Percentiles rank a stretch among this genome's conserved stretches.
Conservation (phyloP, 1,284 basidiomycete species). For the Cryptococcus jaspeensis region DNA sequence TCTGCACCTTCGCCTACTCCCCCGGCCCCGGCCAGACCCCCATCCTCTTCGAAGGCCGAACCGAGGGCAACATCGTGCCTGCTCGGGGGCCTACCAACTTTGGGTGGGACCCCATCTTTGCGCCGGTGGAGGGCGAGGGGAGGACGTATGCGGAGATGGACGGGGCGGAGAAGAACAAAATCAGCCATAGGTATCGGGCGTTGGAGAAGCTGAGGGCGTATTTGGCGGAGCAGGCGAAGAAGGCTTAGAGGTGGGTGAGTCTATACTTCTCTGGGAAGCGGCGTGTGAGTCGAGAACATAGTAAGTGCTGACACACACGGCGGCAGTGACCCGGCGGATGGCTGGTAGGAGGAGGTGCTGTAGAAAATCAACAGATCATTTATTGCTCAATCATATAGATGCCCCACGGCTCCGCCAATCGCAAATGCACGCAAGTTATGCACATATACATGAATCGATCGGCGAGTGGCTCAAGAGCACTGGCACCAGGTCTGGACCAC, state of each 20-base stretch:
- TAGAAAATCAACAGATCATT: background rate
- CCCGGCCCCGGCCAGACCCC: conserved; percentile 72
- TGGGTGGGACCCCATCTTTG: conserved; percentile 93
- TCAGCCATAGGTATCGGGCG: conserved; percentile 88
- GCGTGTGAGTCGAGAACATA: background rate
- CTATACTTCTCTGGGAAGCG: too few relatives aligned
- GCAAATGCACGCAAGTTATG: too few relatives aligned
- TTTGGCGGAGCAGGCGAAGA: conserved; percentile 51
- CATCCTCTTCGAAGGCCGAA: conserved; percentile 87
- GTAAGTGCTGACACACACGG: too few relatives aligned
- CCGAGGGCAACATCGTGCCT: conserved; percentile 82
- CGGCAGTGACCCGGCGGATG: conserved; percentile 1
- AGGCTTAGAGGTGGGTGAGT: conserved; percentile 1
- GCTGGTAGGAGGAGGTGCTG: background rate
- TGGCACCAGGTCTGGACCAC: too few relatives aligned
- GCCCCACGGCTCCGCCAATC: too few relatives aligned
- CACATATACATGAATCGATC: too few relatives aligned
- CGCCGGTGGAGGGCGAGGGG: conserved; percentile 59
- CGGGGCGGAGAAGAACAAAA: conserved; percentile 74
- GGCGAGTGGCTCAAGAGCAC: too few relatives aligned
- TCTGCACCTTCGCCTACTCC: conserved; percentile 95
- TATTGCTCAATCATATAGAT: too few relatives aligned
- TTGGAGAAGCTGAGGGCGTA: conserved; percentile 75
- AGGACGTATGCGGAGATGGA: conserved; percentile 87
- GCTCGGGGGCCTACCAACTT: conserved; percentile 72